Evolutionary conservation across 1,284 basidiomycete genomes (phyloP), one percentile per base, ranked within the genome.

Genomic region (Thelephora terrestris): DNA sequence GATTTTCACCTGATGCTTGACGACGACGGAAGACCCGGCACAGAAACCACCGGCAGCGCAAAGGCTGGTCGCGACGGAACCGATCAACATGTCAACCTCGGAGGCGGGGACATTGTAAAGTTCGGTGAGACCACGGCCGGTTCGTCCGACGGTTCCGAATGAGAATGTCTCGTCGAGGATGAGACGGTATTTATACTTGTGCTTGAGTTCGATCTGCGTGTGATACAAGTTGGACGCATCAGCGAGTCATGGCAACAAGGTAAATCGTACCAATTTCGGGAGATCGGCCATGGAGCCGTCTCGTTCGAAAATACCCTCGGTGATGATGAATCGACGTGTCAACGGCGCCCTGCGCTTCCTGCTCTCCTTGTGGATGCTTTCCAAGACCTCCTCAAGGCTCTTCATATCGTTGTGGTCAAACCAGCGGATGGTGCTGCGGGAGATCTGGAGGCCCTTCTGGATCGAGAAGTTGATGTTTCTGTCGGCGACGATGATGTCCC

Each of bases 401-500:
- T 84, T 79, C 63, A 94, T 76, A 64, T 97, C 91, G 60, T 96
- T 95, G 66, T 99, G 95, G 56, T 97, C 92, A 64, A 84, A 99
- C 92, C 92, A 99, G 40, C 87, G 80, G 44, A 98, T 80, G 1
- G 87, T 94, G 18, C 86, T 92, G 45, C 96, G 86, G 29, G 89
- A 92, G 53, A 98, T 91, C 65, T 97, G 89, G 27, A 99, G 81
- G n/a, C 94, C 96, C 65, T 95, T 96, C 66, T 98, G 93, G 53
- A 98, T 91, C 20, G 91, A 83, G 67, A 98, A 94, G 67, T 91
- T 96, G 58, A 95, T 85, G 37, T 85, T 83, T 25, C 91, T 81
- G 65, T 99, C 96, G 3, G 92, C 94, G n/a, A 99, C 89, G 61
- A 99, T 95, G 58, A 98, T 84, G 61, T 99, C 96, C 3, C 94